These are phyloP conservation scores for sunflower (Helianthus annuus) DNA, from an alignment of 129 eudicot species.

Conservation along the genomic window DNA sequence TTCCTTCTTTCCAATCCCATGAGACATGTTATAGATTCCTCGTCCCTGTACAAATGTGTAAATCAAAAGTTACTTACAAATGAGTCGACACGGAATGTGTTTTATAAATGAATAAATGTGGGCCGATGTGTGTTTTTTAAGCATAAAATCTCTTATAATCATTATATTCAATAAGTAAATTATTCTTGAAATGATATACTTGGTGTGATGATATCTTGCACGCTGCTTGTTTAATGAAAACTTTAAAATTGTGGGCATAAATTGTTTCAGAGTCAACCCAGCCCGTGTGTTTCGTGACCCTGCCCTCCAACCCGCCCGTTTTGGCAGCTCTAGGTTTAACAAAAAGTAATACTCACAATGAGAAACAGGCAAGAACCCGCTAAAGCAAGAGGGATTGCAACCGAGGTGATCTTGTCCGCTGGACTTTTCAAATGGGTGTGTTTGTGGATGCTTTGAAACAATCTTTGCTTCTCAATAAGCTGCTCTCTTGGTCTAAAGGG, in stretches of 20 bases:
- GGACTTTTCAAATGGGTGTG: conserved; percentile 82
- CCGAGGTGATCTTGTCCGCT: conserved; percentile 73
- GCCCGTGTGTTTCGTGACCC: background rate
- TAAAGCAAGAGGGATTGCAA: conserved; percentile 85
- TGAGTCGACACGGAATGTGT: background rate
- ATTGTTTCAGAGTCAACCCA: background rate
- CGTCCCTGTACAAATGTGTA: conserved; percentile 52
- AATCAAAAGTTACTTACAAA: background rate
- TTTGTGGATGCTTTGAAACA: conserved; percentile 73
- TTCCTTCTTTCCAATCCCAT: conserved; percentile 96
- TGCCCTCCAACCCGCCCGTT: background rate
- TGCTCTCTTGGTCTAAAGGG: conserved; percentile 93
- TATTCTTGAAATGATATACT: background rate
- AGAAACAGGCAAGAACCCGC: conserved; percentile 58
- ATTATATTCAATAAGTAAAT: background rate
- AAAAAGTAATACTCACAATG: conserved; percentile 57
- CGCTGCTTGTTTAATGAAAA: background rate
- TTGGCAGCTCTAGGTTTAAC: background rate
- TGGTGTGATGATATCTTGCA: background rate
- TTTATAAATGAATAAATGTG: background rate
- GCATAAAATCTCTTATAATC: background rate
- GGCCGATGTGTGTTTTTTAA: background rate
- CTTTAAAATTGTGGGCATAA: background rate
- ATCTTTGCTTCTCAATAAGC: conserved; percentile 71
- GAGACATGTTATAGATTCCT: conserved; percentile 94